Evolutionary conservation across 768 basidiomycete species (phyloP).

Genomic region (Hericium rajendrae): DNA sequence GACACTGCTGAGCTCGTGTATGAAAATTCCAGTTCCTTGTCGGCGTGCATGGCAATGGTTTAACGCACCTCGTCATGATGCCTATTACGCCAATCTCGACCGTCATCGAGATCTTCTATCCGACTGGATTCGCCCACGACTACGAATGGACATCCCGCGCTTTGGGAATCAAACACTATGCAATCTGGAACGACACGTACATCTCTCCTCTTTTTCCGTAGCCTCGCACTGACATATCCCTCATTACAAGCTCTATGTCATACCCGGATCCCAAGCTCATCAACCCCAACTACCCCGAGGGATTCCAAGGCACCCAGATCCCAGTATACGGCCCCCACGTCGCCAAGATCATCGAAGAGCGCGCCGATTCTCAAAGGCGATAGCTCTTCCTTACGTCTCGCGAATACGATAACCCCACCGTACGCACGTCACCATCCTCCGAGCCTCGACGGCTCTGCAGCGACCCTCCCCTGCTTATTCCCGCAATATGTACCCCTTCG

Average conservation of each 20-base stretch:
- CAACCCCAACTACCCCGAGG: constrained; percentile 65
- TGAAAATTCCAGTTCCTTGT: constrained; percentile 8
- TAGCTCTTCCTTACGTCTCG: not conserved
- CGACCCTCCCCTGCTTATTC: not conserved
- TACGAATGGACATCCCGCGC: constrained; percentile 77
- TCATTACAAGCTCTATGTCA: constrained; percentile 25
- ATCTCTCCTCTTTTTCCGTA: constrained; percentile 13
- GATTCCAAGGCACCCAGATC: constrained; percentile 74
- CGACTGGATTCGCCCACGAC: constrained; percentile 74
- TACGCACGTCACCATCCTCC: not conserved
- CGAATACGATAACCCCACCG: not conserved
- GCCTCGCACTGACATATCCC: not conserved
- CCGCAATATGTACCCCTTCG: not conserved
- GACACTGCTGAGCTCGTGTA: not conserved
- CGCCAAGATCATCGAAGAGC: constrained; percentile 63
- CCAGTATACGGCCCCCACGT: constrained; percentile 61
- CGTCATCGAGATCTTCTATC: constrained; percentile 81
- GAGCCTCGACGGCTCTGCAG: too few relatives aligned
- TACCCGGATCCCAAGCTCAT: constrained; percentile 33
- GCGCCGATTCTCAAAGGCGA: constrained; percentile 26
- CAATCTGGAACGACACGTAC: constrained; percentile 75
- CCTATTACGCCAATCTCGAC: constrained; percentile 62
- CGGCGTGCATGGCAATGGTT: constrained; percentile 49
- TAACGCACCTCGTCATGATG: constrained; percentile 84
- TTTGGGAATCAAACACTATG: constrained; percentile 66